These are phyloP conservation scores for Fraxinus sp. DNA, from an alignment of 305 asterid species.

Conservation along the genomic window DNA sequence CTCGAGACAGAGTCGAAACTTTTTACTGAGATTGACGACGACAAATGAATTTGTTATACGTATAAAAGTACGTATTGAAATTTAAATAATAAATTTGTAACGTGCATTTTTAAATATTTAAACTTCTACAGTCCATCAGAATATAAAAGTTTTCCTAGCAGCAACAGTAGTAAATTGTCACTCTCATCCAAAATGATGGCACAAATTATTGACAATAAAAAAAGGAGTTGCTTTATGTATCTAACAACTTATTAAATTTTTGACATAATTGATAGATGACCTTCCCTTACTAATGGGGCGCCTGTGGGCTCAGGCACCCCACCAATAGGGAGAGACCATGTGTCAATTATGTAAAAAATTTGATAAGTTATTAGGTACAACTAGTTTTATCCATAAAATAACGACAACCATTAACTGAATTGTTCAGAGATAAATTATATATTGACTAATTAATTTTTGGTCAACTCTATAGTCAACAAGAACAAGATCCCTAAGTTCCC, in stretches of 20 bases:
- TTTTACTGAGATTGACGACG: not conserved
- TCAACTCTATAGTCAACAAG: conserved; percentile 30
- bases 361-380: no score
- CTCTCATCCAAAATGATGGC: conserved; percentile 27
- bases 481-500: conserved; percentile 15
- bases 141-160: not conserved
- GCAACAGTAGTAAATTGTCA: conserved; percentile 7
- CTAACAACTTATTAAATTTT: no score
- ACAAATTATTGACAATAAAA: conserved; percentile 41
- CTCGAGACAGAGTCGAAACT: not conserved
- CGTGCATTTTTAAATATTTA: not conserved
- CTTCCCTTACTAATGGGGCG: no score
- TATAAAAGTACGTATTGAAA: not conserved
- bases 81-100: not conserved
- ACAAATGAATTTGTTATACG: not conserved
- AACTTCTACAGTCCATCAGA: not conserved
- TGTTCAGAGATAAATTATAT: not conserved
- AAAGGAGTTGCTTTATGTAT: no score
- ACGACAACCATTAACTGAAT: not conserved
- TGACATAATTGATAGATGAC: no score
- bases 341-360: no score
- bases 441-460: not conserved
- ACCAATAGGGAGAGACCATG: no score
- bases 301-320: no score
- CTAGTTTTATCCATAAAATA: not conserved